phyloP scores from a whole-genome alignment of 345 rosid species.

The Lenwebbia sp. region DNA sequence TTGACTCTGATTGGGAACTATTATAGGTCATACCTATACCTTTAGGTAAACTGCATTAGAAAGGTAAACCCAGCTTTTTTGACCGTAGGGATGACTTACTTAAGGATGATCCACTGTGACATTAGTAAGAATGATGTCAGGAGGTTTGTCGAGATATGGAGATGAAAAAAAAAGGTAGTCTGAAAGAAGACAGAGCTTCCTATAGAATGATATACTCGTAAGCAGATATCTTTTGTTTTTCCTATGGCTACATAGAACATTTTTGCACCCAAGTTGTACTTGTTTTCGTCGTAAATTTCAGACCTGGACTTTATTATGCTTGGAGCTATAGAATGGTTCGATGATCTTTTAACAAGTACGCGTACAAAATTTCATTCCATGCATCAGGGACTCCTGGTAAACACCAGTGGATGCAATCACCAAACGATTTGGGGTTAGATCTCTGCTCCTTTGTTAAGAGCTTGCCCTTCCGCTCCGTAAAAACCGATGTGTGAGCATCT shows the following conservation, averaged over 20 bases:
- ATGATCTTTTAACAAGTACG: constrained; percentile 49
- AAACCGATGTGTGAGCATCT: constrained; percentile 75
- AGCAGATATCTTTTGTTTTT: not conserved
- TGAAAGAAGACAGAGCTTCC: not conserved
- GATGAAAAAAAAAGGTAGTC: not conserved
- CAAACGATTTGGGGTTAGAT: constrained; percentile 51
- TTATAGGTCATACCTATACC: constrained; percentile 19
- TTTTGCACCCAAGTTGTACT: not conserved
- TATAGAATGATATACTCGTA: not conserved
- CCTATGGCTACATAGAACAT: not conserved
- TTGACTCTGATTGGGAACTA: constrained; percentile 60
- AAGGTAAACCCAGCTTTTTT: not conserved
- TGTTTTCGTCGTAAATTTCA: not conserved
- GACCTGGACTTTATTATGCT: not conserved
- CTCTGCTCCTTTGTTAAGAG: constrained; percentile 64
- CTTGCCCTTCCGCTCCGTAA: constrained; percentile 76
- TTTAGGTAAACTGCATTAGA: not conserved
- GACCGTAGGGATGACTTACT: not conserved
- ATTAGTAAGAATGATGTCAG: not conserved
- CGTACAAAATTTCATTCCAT: constrained; percentile 79
- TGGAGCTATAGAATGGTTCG: constrained; percentile 11
- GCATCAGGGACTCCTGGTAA: constrained; percentile 91
- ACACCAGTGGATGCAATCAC: constrained; percentile 95
- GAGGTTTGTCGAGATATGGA: not conserved
- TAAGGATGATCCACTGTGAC: not conserved